Base-by-base conservation (phyloP, 2,329 filamentous ascomycete genomes). In the Cordyceps militaris region DNA sequence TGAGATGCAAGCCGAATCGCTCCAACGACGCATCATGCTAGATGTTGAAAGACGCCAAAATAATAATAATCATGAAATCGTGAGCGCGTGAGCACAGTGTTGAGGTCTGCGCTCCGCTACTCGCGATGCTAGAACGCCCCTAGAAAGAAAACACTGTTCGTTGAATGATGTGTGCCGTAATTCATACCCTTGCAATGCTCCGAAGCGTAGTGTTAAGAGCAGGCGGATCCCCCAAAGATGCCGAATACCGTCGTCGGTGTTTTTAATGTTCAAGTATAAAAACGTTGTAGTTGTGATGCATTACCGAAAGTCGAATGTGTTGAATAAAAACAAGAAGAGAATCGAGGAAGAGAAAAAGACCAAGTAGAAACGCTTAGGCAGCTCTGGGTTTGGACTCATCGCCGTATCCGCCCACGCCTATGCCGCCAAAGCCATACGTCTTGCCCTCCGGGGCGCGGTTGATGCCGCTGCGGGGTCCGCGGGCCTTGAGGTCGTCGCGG, bases 401-500 rank as follows among this genome's bases (percentile, higher is more conserved):
- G 11, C 81, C 76, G 59, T 84, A 85, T 1, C 82, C 81, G 44
- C 76, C 82, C 61, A 82, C 74, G 28, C 74, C 76, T 57, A 76
- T 77, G 21, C 77, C 79, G 14, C 75, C 76, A 32, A 76, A 74
- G 1, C 71, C 73, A 59, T 85, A 90, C 8, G 84, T 84, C 76
- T 82, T 81, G 3, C 86, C 86, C 72, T 90, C 84, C 3, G 79
- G 77, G 0, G 73, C 79, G 59, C 78, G 72, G 58, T 75, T 75
- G 42, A 76, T 74, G 63, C 83, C 72, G 63, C 76, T 88, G 49
- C 93, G 78, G 3, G 92, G 92, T 0, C 93, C 93, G 63, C 93
- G 79, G 63, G 88, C 86, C 64, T 79, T 76, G 61, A 97, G 73
- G 73, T 97, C 93, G 61, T 88, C 82, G 68, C 84, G 84, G 70